Evolutionary conservation across 345 rosid genomes (phyloP).

Genomic region (Lepidium aucheri): DNA sequence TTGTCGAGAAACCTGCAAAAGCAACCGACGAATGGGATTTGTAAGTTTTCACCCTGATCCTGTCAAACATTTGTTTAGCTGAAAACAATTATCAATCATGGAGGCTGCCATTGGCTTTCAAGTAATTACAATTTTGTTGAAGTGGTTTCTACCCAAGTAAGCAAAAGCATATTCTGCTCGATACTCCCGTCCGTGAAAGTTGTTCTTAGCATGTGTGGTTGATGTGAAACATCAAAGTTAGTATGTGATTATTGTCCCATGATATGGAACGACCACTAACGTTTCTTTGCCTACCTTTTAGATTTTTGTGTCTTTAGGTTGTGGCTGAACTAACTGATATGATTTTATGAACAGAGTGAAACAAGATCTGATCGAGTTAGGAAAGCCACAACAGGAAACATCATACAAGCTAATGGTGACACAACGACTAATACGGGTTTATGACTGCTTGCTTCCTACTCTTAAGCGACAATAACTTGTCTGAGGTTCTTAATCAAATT

Average conservation of each 20-base stretch:
- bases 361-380: slow-evolving; percentile 74
- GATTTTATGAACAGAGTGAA: slow-evolving; percentile 46
- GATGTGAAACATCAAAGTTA: neutral
- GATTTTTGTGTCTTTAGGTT: neutral
- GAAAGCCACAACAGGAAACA: slow-evolving; percentile 55
- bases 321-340: slow-evolving; percentile 4
- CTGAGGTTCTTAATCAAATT: neutral
- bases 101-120: neutral
- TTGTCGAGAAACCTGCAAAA: slow-evolving; percentile 67
- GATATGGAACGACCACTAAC: neutral
- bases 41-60: slow-evolving; percentile 34
- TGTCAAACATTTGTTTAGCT: neutral
- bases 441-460: slow-evolving; percentile 77
- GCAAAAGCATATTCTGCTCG: neutral
- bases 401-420: slow-evolving; percentile 54
- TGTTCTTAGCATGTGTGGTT: neutral
- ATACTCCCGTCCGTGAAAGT: neutral
- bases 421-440: slow-evolving; percentile 55
- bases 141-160: slow-evolving; percentile 1
- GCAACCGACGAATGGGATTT: slow-evolving; percentile 81
- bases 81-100: neutral
- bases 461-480: slow-evolving; percentile 32
- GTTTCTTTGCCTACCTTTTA: neutral
- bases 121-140: neutral
- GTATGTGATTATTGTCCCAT: neutral